Percentiles rank a stretch among this genome's conserved stretches.
Conservation (phyloP, 495 filamentous ascomycete genomes). For the Copromyces sp. region DNA sequence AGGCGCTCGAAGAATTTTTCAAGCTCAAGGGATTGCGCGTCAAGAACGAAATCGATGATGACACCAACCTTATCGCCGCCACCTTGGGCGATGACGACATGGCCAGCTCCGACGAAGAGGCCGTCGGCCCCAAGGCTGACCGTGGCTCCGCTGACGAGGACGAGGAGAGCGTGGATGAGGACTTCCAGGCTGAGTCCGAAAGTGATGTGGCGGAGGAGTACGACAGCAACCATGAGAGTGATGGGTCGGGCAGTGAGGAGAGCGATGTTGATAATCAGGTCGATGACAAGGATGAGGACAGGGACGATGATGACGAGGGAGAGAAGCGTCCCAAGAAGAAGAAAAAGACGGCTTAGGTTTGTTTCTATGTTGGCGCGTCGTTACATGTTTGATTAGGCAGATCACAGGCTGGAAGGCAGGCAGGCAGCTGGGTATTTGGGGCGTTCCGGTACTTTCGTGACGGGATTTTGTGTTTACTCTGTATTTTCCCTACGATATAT, state of each 20-base stretch:
- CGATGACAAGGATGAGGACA: slow-evolving; percentile 25
- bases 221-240: slow-evolving; percentile 82
- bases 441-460: neutral
- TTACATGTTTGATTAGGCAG: slow-evolving; percentile 1
- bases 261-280: slow-evolving; percentile 45
- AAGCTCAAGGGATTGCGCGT: slow-evolving; percentile 84
- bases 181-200: slow-evolving; percentile 85
- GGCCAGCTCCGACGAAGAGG: slow-evolving; percentile 77
- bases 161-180: slow-evolving; percentile 86
- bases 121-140: slow-evolving; percentile 59
- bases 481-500: neutral
- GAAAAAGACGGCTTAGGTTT: slow-evolving; percentile 28
- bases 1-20: slow-evolving; percentile 92
- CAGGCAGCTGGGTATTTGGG: neutral
- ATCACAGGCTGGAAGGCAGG: neutral
- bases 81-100: slow-evolving; percentile 67
- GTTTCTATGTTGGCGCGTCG: neutral
- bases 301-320: slow-evolving; percentile 24
- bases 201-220: slow-evolving; percentile 95
- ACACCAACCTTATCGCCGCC: slow-evolving; percentile 59
- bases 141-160: slow-evolving; percentile 94
- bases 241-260: slow-evolving; percentile 52
- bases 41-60: slow-evolving; percentile 81
- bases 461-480: neutral
- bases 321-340: slow-evolving; percentile 41